phyloP scores from a whole-genome alignment of 2,329 filamentous ascomycete genomes.

The Gliomastix tumulicola region DNA sequence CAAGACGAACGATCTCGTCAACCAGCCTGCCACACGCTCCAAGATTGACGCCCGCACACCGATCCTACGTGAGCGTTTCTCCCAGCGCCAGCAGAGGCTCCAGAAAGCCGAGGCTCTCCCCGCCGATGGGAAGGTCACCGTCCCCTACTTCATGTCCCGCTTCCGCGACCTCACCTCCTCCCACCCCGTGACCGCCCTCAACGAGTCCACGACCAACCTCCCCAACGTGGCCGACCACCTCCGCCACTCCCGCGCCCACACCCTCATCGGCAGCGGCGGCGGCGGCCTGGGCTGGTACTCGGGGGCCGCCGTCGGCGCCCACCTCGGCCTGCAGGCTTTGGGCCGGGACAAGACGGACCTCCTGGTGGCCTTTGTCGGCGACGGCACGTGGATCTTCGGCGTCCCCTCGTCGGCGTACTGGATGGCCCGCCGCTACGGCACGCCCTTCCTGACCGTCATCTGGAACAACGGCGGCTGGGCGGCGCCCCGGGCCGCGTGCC shows the following conservation, averaged over 20 bases:
- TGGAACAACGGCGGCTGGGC: conserved; percentile 12
- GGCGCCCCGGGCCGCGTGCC: conserved; percentile 8
- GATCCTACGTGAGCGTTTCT: neutral
- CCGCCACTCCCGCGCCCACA: conserved; percentile 34
- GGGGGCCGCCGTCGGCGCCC: conserved; percentile 21
- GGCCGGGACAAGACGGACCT: conserved; percentile 3
- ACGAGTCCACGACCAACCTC: conserved; percentile 47
- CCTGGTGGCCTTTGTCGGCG: conserved; percentile 9
- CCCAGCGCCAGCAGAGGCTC: conserved; percentile 26
- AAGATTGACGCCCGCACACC: neutral
- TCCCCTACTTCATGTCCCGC: conserved; percentile 42
- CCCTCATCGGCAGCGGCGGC: conserved; percentile 20
- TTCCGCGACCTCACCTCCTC: conserved; percentile 44
- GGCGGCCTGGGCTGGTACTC: conserved; percentile 24
- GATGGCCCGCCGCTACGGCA: conserved; percentile 9
- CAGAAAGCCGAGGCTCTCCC: conserved; percentile 34
- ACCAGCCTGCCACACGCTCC: neutral
- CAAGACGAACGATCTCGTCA: neutral
- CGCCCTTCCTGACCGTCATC: conserved; percentile 10
- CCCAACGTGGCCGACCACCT: conserved; percentile 50
- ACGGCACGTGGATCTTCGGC: conserved; percentile 11
- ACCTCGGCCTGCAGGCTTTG: conserved; percentile 9
- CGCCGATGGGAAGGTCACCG: conserved; percentile 40
- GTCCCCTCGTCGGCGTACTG: conserved; percentile 10
- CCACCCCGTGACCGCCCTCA: conserved; percentile 57